These are phyloP conservation scores for Gigaspora rosea DNA, from an alignment of 192 early-diverging fungal genomes.

Conservation along the genomic window DNA sequence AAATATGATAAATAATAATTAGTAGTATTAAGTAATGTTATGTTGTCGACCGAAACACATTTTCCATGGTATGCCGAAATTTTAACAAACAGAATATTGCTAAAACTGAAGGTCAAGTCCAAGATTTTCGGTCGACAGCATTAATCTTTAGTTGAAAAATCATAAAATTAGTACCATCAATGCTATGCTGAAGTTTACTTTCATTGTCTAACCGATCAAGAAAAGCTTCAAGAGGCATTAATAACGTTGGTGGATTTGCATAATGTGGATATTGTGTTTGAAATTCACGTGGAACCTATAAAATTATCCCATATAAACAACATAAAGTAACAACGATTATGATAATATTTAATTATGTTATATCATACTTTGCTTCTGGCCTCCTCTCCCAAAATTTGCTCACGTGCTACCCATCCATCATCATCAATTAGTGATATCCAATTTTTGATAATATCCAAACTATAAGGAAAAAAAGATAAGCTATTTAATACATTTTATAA, in stretches of 20 bases:
- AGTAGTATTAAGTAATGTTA: no score
- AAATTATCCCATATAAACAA: neutral
- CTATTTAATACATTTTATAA: no score
- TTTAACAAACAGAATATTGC: no score
- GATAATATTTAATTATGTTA: no score
- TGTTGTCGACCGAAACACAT: no score
- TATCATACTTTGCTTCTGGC: slow-evolving; percentile 75
- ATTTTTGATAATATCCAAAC: slow-evolving; percentile 76
- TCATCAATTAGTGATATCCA: slow-evolving; percentile 81
- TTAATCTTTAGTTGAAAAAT: no score
- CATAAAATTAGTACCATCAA: neutral
- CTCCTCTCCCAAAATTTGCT: slow-evolving; percentile 95
- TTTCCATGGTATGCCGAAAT: no score
- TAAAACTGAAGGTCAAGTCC: no score
- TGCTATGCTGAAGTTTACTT: neutral
- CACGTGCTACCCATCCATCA: slow-evolving; percentile 89
- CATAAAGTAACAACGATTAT: no score
- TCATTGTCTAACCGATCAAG: slow-evolving; percentile 55
- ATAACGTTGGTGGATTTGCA: slow-evolving; percentile 90
- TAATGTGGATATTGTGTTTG: slow-evolving; percentile 90
- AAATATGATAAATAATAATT: no score
- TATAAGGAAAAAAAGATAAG: slow-evolving; percentile 26
- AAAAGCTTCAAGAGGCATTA: slow-evolving; percentile 68
- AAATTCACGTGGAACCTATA: slow-evolving; percentile 78
- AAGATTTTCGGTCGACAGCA: no score